These are phyloP conservation scores for Aspergillus puulaauensis DNA, from an alignment of 2,329 filamentous ascomycete genomes.

Conservation along the genomic window DNA sequence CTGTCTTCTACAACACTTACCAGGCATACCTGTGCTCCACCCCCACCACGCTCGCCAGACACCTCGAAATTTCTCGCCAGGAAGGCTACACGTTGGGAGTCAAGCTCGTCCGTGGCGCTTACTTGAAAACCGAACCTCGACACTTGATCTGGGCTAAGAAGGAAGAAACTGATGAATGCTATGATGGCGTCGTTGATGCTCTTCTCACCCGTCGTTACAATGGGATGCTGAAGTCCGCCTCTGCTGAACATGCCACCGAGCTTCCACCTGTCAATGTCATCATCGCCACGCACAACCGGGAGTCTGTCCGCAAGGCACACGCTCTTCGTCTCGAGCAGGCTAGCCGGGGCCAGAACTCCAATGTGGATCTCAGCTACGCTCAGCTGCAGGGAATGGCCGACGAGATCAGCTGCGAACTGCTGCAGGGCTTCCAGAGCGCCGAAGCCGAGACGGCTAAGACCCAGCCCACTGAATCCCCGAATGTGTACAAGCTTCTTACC, in stretches of 20 bases:
- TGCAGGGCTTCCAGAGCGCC: conserved; percentile 42
- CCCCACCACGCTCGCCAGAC: conserved; percentile 44
- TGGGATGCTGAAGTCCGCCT: conserved; percentile 48
- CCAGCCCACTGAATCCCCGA: conserved; percentile 38
- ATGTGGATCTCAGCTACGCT: conserved; percentile 60
- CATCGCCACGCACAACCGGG: conserved; percentile 60
- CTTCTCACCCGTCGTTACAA: conserved; percentile 61
- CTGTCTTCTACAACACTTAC: conserved; percentile 57
- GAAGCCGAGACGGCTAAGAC: conserved; percentile 15
- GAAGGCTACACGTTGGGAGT: conserved; percentile 53
- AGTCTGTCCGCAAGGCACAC: conserved; percentile 54
- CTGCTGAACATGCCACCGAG: conserved; percentile 36
- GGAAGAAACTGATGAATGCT: conserved; percentile 50
- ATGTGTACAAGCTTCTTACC: conserved; percentile 59
- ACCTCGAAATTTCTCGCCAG: conserved; percentile 45
- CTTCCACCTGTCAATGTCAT: conserved; percentile 51
- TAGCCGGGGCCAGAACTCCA: conserved; percentile 40
- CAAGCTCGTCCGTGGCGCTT: conserved; percentile 56
- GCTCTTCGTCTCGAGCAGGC: conserved; percentile 47
- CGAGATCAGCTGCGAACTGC: conserved; percentile 68
- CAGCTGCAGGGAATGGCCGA: conserved; percentile 97
- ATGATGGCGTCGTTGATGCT: conserved; percentile 57
- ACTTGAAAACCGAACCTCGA: conserved; percentile 51
- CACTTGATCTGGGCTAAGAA: conserved; percentile 48
- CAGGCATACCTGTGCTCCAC: conserved; percentile 55